Conservation (phyloP, 768 basidiomycete genomes). For the Suillus cothurnatus region DNA sequence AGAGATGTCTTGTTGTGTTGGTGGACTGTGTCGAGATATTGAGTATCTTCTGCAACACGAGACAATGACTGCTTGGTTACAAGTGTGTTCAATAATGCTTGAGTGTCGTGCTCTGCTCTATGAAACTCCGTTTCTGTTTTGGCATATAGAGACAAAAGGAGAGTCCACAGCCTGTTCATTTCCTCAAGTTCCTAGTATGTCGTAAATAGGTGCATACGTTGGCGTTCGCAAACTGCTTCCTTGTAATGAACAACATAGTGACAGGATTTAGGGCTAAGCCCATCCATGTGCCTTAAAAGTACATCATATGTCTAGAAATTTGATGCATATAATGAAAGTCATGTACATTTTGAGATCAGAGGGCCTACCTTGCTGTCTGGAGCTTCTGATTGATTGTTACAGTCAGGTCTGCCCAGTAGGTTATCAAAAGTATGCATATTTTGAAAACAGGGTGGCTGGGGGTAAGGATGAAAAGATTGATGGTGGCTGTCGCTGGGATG, state of each 20-base stretch:
- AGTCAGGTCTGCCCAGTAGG: background rate
- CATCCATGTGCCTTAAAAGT: background rate
- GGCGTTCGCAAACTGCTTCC: background rate
- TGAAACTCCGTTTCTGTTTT: background rate
- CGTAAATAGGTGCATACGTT: background rate
- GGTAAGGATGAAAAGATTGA: background rate
- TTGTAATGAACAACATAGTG: background rate
- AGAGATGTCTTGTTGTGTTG: background rate
- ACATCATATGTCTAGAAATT: background rate
- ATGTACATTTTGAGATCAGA: background rate
- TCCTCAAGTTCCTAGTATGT: background rate
- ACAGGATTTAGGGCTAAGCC: background rate
- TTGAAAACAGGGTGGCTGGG: background rate
- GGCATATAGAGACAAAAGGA: background rate
- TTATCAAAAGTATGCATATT: background rate
- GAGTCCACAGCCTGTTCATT: background rate
- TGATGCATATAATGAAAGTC: background rate
- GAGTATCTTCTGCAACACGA: background rate
- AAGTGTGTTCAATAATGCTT: background rate
- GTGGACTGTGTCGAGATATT: background rate
- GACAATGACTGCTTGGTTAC: background rate
- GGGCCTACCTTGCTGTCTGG: background rate
- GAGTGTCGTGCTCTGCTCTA: background rate
- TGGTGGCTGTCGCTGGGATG: background rate
- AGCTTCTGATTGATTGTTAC: background rate